Conservation (phyloP, 2,329 filamentous ascomycete genomes). For the Amphichorda felina region DNA sequence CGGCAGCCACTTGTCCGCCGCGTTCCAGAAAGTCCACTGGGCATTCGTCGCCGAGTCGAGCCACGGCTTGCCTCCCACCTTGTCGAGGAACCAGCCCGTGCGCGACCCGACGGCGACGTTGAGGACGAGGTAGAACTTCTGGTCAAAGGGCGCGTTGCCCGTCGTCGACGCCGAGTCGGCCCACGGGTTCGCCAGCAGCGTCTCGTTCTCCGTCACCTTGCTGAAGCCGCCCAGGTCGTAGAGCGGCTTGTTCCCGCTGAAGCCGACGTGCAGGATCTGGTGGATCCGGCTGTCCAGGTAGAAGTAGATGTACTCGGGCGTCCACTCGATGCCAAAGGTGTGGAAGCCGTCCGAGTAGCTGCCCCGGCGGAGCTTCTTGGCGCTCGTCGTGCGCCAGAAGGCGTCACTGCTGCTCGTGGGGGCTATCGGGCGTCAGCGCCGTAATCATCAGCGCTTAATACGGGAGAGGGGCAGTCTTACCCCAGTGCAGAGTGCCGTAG, state of each 20-base stretch:
- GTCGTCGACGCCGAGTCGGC: constrained; percentile 19
- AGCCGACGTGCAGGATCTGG: constrained; percentile 24
- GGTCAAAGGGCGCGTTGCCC: constrained; percentile 37
- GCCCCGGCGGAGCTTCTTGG: constrained; percentile 19
- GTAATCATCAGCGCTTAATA: neutral
- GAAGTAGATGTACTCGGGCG: constrained; percentile 37
- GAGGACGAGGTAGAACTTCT: constrained; percentile 36
- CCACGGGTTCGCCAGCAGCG: constrained; percentile 32
- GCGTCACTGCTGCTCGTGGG: too few species aligned
- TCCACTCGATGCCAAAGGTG: constrained; percentile 42
- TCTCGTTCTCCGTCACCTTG: constrained; percentile 24
- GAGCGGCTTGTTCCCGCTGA: constrained; percentile 21
- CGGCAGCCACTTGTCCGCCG: constrained; percentile 26
- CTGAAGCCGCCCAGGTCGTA: constrained; percentile 30
- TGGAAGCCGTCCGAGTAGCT: constrained; percentile 30
- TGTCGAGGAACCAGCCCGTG: constrained; percentile 36
- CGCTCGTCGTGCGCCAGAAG: constrained; percentile 18
- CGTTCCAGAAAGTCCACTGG: constrained; percentile 28
- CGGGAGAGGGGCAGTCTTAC: constrained; percentile 9
- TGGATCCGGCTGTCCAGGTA: constrained; percentile 33
- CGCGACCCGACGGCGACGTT: constrained; percentile 37
- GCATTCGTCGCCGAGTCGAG: constrained; percentile 25
- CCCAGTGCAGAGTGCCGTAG: constrained; percentile 35
- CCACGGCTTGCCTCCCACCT: constrained; percentile 32
- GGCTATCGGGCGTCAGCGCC: constrained; percentile 5